These are phyloP conservation scores for Erucastrum elatum DNA, from an alignment of 345 rosid genomes.

Conservation along the genomic window DNA sequence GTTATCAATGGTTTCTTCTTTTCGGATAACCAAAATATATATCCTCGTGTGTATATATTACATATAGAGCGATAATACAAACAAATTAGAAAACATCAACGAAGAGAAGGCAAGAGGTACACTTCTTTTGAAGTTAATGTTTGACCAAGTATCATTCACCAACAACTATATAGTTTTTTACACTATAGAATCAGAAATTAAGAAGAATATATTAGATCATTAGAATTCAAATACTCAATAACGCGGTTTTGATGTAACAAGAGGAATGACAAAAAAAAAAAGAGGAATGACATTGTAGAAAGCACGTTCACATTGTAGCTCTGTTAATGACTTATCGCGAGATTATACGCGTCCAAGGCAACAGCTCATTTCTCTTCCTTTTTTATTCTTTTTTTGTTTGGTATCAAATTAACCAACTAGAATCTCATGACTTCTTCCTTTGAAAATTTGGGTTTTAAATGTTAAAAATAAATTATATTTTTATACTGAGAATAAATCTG, in stretches of 20 bases:
- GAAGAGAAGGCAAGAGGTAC: slow-evolving; percentile 7
- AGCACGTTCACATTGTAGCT: slow-evolving; percentile 33
- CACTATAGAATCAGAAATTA: background rate
- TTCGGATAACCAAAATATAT: background rate
- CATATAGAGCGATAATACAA: background rate
- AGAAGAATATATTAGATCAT: background rate
- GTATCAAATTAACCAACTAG: slow-evolving; percentile 15
- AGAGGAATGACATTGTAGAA: slow-evolving; percentile 29
- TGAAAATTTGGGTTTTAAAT: background rate
- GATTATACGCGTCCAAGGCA: background rate
- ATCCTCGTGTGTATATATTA: background rate
- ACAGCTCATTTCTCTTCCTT: slow-evolving; percentile 24
- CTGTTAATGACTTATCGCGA: slow-evolving; percentile 1
- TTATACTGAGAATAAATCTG: background rate
- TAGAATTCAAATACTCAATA: slow-evolving; percentile 9
- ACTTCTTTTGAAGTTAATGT: background rate
- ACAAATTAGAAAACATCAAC: background rate
- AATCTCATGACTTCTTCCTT: slow-evolving; percentile 27
- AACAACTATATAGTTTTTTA: background rate
- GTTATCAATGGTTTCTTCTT: background rate
- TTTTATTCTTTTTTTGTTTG: background rate
- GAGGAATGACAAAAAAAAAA: slow-evolving; percentile 10
- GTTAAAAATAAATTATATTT: background rate
- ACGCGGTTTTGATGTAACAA: slow-evolving; percentile 24
- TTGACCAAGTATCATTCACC: slow-evolving; percentile 25